Evolutionary conservation across 2,329 filamentous ascomycete species (phyloP).

Genomic region (Cytospora paraplurivora): DNA sequence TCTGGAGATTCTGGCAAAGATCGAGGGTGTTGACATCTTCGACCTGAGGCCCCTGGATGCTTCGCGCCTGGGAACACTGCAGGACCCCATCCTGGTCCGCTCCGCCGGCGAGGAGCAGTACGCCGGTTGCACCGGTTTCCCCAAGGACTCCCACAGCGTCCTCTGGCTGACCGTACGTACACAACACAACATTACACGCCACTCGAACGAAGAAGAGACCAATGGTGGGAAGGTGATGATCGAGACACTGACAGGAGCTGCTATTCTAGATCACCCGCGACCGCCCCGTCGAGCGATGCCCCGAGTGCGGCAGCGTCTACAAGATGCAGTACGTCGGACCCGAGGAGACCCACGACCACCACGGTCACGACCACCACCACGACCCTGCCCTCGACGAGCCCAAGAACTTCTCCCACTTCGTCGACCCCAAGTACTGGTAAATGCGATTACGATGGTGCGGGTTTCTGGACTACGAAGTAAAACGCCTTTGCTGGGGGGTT

Average conservation of each 20-base stretch:
- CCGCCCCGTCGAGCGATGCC: conserved; percentile 91
- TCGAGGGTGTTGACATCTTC: conserved; percentile 97
- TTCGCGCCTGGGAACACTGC: conserved; percentile 82
- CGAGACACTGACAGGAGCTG: conserved; percentile 11
- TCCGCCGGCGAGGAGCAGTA: conserved; percentile 96
- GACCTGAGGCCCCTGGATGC: conserved; percentile 97
- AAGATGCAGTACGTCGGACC: conserved; percentile 97
- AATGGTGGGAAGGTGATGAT: not conserved
- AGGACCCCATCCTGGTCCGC: conserved; percentile 87
- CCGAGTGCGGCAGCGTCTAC: conserved; percentile 93
- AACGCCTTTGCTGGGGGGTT: conserved; percentile 28
- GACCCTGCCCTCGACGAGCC: conserved; percentile 75
- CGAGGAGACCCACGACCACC: conserved; percentile 53
- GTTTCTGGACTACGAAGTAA: conserved; percentile 34
- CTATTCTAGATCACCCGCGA: conserved; percentile 74
- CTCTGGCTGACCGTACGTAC: conserved; percentile 83
- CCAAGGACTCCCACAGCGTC: conserved; percentile 87
- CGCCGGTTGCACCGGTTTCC: conserved; percentile 91
- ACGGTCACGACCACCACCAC: conserved; percentile 61
- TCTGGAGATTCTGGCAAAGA: conserved; percentile 98
- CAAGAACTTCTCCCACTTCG: conserved; percentile 95
- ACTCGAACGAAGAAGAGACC: not conserved
- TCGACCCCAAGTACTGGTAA: conserved; percentile 94
- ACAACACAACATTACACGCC: not conserved
- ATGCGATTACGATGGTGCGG: conserved; percentile 25